phyloP scores from a whole-genome alignment of 1,284 basidiomycete species.

The Ganoderma sp. region DNA sequence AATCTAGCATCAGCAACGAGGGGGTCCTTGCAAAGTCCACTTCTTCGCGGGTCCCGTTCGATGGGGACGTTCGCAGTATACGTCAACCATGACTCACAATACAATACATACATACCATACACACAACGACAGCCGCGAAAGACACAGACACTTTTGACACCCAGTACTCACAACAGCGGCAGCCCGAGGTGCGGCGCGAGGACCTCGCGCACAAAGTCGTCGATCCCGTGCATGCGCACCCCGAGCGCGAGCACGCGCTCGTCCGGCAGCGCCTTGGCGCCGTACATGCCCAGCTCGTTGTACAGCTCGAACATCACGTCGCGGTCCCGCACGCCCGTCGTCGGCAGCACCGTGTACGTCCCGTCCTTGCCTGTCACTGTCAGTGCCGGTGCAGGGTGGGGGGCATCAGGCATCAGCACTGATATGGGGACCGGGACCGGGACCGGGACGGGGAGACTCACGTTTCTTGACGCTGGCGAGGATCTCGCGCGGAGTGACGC shows the following conservation, averaged over 20 bases:
- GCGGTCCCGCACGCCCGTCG: slow-evolving; percentile 34
- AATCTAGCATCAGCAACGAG: no score
- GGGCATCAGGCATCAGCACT: not conserved
- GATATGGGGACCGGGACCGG: no score
- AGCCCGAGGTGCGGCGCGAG: slow-evolving; percentile 34
- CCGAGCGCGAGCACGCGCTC: slow-evolving; percentile 32
- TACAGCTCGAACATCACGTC: slow-evolving; percentile 38
- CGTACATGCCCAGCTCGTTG: slow-evolving; percentile 37
- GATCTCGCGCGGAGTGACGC: slow-evolving; percentile 33
- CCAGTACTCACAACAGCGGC: slow-evolving; percentile 22
- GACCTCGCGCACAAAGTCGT: slow-evolving; percentile 32
- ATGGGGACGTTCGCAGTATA: no score
- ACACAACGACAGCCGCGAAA: not conserved
- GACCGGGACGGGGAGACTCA: no score
- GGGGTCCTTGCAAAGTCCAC: no score
- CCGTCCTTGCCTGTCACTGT: slow-evolving; percentile 34
- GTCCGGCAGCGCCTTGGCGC: slow-evolving; percentile 34
- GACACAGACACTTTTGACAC: no score
- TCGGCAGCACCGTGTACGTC: slow-evolving; percentile 28
- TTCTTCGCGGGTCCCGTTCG: no score
- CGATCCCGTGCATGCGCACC: slow-evolving; percentile 31
- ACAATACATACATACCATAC: not conserved
- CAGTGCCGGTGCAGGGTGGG: not conserved
- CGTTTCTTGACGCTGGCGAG: slow-evolving; percentile 27
- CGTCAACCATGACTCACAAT: no score